These are phyloP conservation scores for Neoboletus brunneissimus DNA, from an alignment of 768 basidiomycete species.

Conservation along the genomic window DNA sequence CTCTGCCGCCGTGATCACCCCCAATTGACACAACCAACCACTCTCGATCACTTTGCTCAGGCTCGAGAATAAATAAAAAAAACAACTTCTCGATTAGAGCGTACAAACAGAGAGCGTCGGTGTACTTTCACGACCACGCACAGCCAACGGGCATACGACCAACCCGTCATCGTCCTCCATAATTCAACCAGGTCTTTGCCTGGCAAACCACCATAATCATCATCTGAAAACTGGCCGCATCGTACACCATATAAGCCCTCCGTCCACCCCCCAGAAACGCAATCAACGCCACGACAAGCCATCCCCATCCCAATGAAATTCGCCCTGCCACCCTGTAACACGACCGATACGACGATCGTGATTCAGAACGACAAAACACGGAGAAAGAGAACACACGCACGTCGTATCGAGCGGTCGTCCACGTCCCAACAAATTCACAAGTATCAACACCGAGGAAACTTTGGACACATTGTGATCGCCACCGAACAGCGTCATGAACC, in stretches of 20 bases:
- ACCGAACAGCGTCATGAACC: slow-evolving; percentile 73
- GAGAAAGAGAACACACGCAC: slow-evolving; percentile 28
- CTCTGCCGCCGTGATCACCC: too few relatives aligned
- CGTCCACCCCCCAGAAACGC: slow-evolving; percentile 71
- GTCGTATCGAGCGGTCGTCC: slow-evolving; percentile 42
- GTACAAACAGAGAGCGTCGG: neutral
- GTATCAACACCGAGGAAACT: slow-evolving; percentile 59
- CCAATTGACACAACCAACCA: too few relatives aligned
- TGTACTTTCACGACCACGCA: too few relatives aligned
- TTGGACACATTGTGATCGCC: slow-evolving; percentile 75
- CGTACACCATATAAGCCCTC: slow-evolving; percentile 62
- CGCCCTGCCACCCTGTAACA: slow-evolving; percentile 9
- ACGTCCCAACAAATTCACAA: slow-evolving; percentile 61
- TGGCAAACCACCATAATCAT: slow-evolving; percentile 11
- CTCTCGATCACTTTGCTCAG: neutral
- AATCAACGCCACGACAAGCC: slow-evolving; percentile 45
- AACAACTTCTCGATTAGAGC: neutral
- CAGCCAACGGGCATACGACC: neutral
- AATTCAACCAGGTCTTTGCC: slow-evolving; percentile 1
- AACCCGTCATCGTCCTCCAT: neutral
- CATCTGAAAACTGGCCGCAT: slow-evolving; percentile 46
- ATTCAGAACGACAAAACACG: neutral
- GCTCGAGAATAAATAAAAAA: too few relatives aligned
- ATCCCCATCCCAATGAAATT: slow-evolving; percentile 47
- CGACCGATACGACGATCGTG: neutral